Base-by-base conservation (phyloP, 2,329 filamentous ascomycete genomes). In the Clonostachys sp. region DNA sequence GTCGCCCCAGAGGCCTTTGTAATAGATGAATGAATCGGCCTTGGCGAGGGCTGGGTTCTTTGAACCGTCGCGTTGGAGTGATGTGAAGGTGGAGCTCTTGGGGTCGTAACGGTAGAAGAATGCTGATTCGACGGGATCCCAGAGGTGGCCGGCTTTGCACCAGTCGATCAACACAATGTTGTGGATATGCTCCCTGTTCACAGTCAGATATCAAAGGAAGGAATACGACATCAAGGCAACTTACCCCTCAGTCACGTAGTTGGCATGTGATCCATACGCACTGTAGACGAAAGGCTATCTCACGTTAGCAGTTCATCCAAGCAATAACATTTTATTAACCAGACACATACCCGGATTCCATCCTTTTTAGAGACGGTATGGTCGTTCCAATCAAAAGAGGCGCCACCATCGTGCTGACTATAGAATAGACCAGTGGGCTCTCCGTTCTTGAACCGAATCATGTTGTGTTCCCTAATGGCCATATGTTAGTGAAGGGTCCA, bases 41-140 rank as follows among this genome's bases (percentile, higher is more conserved):
- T 35, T 44, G 4, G 34, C 1, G 55, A 38, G 2, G 46, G 42
- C 1, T 10, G 8, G 24, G 24, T 30, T 9, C 10, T 30, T 30
- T 9, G 24, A 30, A 10, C 24, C 24, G 8, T 30, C 24, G 24
- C 24, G 24, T 10, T 9, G 24, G 45, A 62, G 42, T 1, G 50
- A 50, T 1, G 55, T 61, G 3, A 67, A 34, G 0, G 46, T 53
- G 20, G 51, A 56, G 2, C 53, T 55, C 2, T 48, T 34, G 6
- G 61, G 51, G n/a, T 67, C 50, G 42, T 64, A 58, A 33, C 52
- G 58, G 41, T 65, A 67, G 40, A 66, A 66, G 49, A 65, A 64
- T 13, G 65, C 65, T 2, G 64, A 66, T 4, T 58, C 54, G 2
- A 66, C 45, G 1, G 65, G 65, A 44, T 68, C 62, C 65, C 64